Percentiles rank a stretch among this genome's conserved stretches.
Evolutionary conservation across 345 rosid genomes (phyloP).

Genomic region (Brassica cretica): DNA sequence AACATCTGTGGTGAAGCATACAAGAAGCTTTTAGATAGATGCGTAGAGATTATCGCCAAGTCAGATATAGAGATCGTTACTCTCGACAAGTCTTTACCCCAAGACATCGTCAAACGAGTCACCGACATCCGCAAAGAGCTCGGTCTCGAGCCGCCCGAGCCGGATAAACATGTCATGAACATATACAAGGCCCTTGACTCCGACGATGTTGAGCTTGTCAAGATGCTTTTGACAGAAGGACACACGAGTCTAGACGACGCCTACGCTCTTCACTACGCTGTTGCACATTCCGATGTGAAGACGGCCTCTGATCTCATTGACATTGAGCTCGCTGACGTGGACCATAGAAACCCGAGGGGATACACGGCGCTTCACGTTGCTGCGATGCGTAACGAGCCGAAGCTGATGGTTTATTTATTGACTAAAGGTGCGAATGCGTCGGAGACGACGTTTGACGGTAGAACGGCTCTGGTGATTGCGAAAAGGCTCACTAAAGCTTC

Average conservation of each 20-base stretch:
- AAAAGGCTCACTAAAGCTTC: conserved; percentile 61
- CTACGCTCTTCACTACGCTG: conserved; percentile 78
- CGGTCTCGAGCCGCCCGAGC: conserved; percentile 43
- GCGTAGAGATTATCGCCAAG: conserved; percentile 54
- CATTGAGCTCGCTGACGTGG: conserved; percentile 69
- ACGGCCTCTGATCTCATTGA: conserved; percentile 75
- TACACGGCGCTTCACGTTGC: conserved; percentile 79
- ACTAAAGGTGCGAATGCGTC: conserved; percentile 74
- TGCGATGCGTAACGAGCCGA: conserved; percentile 80
- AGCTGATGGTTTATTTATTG: conserved; percentile 65
- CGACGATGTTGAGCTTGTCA: conserved; percentile 79
- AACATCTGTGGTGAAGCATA: conserved; percentile 55
- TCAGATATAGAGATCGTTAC: conserved; percentile 60
- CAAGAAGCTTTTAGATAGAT: conserved; percentile 50
- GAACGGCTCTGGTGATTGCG: conserved; percentile 71
- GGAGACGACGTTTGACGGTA: conserved; percentile 67
- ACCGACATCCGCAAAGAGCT: conserved; percentile 44
- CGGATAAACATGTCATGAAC: conserved; percentile 59
- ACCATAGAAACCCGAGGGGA: conserved; percentile 60
- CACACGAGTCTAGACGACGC: conserved; percentile 69
- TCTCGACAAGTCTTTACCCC: conserved; percentile 68
- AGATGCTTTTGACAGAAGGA: conserved; percentile 72
- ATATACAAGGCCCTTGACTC: conserved; percentile 79
- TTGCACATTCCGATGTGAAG: conserved; percentile 73
- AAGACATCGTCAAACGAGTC: conserved; percentile 51